Conservation (phyloP, 2,329 filamentous ascomycete species). For the Endoconidiophora polonica region DNA sequence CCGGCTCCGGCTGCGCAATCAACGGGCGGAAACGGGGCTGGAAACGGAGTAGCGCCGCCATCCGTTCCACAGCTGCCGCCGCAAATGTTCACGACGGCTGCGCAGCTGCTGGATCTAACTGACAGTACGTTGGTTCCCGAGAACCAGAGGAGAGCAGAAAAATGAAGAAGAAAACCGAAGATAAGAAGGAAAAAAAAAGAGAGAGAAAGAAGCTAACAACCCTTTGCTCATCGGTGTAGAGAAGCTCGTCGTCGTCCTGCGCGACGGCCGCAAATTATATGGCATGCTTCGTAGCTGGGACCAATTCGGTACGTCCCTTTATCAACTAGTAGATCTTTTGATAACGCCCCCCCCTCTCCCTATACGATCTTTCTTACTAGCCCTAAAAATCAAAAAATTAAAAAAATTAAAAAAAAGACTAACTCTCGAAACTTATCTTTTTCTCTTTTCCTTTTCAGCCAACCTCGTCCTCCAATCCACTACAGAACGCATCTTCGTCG, state of each 20-base stretch:
- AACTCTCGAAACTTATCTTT: slow-evolving; percentile 6
- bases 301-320: slow-evolving; percentile 62
- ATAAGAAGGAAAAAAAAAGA: not conserved
- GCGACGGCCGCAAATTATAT: slow-evolving; percentile 86
- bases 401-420: not conserved
- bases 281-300: slow-evolving; percentile 92
- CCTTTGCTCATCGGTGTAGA: slow-evolving; percentile 36
- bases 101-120: slow-evolving; percentile 86
- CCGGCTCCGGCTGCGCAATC: slow-evolving; percentile 19
- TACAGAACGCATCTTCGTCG: slow-evolving; percentile 66
- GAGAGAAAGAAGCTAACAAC: not conserved
- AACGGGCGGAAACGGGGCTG: slow-evolving; percentile 2
- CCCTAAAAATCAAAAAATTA: too few relatives aligned
- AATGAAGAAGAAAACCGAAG: too few relatives aligned
- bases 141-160: too few relatives aligned
- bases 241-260: slow-evolving; percentile 80
- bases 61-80: slow-evolving; percentile 51
- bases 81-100: slow-evolving; percentile 97
- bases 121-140: slow-evolving; percentile 66
- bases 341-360: slow-evolving; percentile 5
- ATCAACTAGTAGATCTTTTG: not conserved
- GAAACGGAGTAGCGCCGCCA: slow-evolving; percentile 15
- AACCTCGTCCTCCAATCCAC: slow-evolving; percentile 93
- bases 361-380: too few relatives aligned
- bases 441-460: slow-evolving; percentile 34